phyloP scores from a whole-genome alignment of 2,329 filamentous ascomycete species.

The Plectosphaerella cucumerina region DNA sequence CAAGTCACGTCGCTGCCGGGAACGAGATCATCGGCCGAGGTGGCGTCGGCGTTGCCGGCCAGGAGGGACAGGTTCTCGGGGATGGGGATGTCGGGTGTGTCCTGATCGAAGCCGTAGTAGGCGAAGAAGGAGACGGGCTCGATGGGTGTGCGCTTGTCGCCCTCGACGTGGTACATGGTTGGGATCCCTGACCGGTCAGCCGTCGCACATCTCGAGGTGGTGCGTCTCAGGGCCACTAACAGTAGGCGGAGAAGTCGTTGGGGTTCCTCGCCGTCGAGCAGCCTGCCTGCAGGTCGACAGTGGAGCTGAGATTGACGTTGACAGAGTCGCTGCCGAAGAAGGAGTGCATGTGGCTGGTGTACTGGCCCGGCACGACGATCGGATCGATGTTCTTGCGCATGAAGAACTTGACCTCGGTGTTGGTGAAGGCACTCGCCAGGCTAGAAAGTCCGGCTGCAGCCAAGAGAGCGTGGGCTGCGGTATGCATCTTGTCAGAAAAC shows the following conservation, averaged over 20 bases:
- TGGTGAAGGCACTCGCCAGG: slow-evolving; percentile 16
- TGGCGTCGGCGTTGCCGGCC: slow-evolving; percentile 36
- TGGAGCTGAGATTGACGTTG: slow-evolving; percentile 21
- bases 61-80: slow-evolving; percentile 37
- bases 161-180: slow-evolving; percentile 35
- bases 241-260: slow-evolving; percentile 39
- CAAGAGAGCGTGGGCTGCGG: background rate
- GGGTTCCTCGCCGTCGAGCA: slow-evolving; percentile 38
- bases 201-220: too few species aligned
- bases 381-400: slow-evolving; percentile 28
- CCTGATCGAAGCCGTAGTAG: slow-evolving; percentile 21
- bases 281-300: slow-evolving; percentile 26
- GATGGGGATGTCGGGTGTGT: slow-evolving; percentile 38
- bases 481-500: background rate
- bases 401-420: slow-evolving; percentile 17
- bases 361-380: slow-evolving; percentile 23
- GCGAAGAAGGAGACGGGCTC: slow-evolving; percentile 36
- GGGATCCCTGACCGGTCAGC: slow-evolving; percentile 23
- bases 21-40: slow-evolving; percentile 13
- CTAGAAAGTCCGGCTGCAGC: slow-evolving; percentile 3
- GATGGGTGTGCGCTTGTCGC: slow-evolving; percentile 30
- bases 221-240: slow-evolving; percentile 13
- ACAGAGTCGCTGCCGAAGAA: slow-evolving; percentile 29
- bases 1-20: slow-evolving; percentile 10
- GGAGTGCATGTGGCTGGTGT: slow-evolving; percentile 27